Base-by-base conservation (phyloP, 768 basidiomycete genomes). In the Mycena epipterygia region DNA sequence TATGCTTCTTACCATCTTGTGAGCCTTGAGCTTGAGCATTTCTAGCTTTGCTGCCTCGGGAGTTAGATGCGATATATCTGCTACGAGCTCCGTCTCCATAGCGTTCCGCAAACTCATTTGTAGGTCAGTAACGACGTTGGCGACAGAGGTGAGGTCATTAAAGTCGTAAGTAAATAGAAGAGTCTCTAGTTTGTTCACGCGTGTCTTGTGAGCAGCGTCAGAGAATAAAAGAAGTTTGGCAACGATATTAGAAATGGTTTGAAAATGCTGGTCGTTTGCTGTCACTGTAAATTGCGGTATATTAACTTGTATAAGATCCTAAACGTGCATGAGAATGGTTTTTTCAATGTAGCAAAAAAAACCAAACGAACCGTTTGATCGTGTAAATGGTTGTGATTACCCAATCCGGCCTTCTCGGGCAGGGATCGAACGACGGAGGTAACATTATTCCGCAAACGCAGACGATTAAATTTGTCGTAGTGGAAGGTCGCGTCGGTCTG, bases 391-490 rank as follows among this genome's bases (percentile, higher is more conserved):
- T 84, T 83, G 46, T 77, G 79, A 59, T 63, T 67, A 9, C 78
- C 75, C 17, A 79, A 72, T 30, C 77, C 75, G 23, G 78, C 75
- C 66, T 82, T 81, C n/a, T 89, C 85, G 12, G 79, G 74, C 19
- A 83, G 78, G 14, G 78, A 71, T 61, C 81, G 82, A 33, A 81
- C 77, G 35, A 85, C 83, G 14, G 89, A 88, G 35, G 91, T 90
- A 33, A 91, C 81, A 70, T 89, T 90, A 73, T 91, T 95, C 49
- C 91, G 91, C 59, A 96, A 82, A 39, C 97, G 91, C 12, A 98
- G 87, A 46, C 93, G 91, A 81, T 99, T 99, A 84, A 97, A 97
- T 78, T 95, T 96, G 85, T 98, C 97, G 78, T 96, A 95, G 53
- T 91, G 93, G 70, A 97, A 89, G 5, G 87, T 90, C 0, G 93